Evolutionary conservation across 331 rosid genomes (phyloP).

Genomic region (Acacia concinna): DNA sequence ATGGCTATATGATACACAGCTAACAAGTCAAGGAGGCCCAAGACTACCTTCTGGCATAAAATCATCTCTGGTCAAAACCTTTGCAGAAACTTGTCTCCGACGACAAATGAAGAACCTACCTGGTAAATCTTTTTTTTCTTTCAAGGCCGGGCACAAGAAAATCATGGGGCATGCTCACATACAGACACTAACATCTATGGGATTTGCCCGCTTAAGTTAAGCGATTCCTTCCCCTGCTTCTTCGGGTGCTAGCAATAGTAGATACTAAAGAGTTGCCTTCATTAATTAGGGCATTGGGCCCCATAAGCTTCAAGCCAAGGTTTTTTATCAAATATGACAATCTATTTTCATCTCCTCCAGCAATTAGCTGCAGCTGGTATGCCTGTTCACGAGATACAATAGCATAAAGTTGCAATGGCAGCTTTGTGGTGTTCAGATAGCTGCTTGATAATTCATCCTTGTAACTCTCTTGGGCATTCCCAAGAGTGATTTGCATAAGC

Average conservation of each 20-base stretch:
- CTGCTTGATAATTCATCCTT: slow-evolving; percentile 34
- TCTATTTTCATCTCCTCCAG: slow-evolving; percentile 59
- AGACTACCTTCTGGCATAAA: slow-evolving; percentile 16
- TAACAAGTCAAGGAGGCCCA: slow-evolving; percentile 17
- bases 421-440: slow-evolving; percentile 39
- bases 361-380: slow-evolving; percentile 42
- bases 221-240: slow-evolving; percentile 68
- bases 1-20: slow-evolving; percentile 23
- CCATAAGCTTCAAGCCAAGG: slow-evolving; percentile 81
- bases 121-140: slow-evolving; percentile 26
- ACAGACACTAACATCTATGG: slow-evolving; percentile 14
- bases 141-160: slow-evolving; percentile 21
- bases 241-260: slow-evolving; percentile 54
- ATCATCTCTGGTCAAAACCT: slow-evolving; percentile 22
- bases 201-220: slow-evolving; percentile 23
- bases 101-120: slow-evolving; percentile 31
- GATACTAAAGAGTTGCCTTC: slow-evolving; percentile 44
- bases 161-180: slow-evolving; percentile 17
- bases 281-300: slow-evolving; percentile 48
- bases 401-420: slow-evolving; percentile 64
- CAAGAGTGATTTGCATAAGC: slow-evolving; percentile 59
- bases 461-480: slow-evolving; percentile 37
- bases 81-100: slow-evolving; percentile 17
- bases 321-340: slow-evolving; percentile 48
- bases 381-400: slow-evolving; percentile 73